These are phyloP conservation scores for Apiospora marii DNA, from an alignment of 2,329 filamentous ascomycete species.

Conservation along the genomic window DNA sequence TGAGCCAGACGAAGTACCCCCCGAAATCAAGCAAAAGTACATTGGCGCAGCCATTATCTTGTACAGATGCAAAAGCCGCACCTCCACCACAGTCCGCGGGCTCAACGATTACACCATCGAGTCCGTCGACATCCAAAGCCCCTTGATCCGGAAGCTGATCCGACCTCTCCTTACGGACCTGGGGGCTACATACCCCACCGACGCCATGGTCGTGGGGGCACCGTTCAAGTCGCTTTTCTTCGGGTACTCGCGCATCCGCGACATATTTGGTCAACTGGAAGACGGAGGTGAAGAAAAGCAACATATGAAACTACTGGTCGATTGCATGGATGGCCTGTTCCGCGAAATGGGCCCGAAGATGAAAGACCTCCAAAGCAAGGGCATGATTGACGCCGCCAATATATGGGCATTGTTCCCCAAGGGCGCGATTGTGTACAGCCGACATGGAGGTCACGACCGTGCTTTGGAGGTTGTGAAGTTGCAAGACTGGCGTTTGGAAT, in stretches of 20 bases:
- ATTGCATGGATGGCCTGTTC: not conserved
- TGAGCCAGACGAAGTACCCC: not conserved
- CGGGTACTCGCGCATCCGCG: not conserved
- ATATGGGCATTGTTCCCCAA: not conserved
- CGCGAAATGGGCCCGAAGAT: not conserved
- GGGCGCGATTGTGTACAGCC: not conserved
- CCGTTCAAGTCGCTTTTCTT: not conserved
- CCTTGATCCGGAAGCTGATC: not conserved
- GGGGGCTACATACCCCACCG: not conserved
- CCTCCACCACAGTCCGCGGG: not conserved
- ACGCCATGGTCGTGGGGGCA: not conserved
- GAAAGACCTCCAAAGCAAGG: not conserved
- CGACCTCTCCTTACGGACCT: not conserved
- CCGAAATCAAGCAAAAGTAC: not conserved
- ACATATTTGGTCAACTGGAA: not conserved
- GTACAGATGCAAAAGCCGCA: not conserved
- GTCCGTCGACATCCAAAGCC: not conserved
- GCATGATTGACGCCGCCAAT: not conserved
- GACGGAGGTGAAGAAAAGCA: not conserved
- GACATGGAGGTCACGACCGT: not conserved
- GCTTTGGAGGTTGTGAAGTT: not conserved
- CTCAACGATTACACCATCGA: not conserved
- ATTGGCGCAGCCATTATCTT: not conserved
- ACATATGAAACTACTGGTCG: not conserved
- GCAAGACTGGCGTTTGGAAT: not conserved